These are phyloP conservation scores for Mycosphaerella arachidis DNA, from an alignment of 2,329 filamentous ascomycete species.

Conservation along the genomic window DNA sequence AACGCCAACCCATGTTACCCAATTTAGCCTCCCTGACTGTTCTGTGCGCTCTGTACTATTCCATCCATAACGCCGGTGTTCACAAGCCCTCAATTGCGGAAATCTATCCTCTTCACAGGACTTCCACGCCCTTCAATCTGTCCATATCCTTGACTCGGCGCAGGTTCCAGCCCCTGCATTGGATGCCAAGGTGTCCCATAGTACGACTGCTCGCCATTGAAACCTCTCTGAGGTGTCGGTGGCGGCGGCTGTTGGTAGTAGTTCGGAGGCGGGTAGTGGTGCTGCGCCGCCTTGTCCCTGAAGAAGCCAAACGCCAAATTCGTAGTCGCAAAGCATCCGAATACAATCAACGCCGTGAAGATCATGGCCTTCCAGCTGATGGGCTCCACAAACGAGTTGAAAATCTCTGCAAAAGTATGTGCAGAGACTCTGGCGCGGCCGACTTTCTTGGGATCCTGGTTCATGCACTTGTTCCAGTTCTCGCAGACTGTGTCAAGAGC, in stretches of 20 bases:
- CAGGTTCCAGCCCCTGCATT: conserved; percentile 27
- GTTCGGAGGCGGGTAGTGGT: conserved; percentile 20
- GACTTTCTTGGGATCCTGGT: conserved; percentile 70
- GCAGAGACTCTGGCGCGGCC: conserved; percentile 77
- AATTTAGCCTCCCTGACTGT: not conserved
- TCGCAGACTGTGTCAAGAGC: conserved; percentile 69
- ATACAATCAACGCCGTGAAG: conserved; percentile 46
- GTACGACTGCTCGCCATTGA: conserved; percentile 27
- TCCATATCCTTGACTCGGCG: conserved; percentile 28
- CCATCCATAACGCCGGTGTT: not conserved
- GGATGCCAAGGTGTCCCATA: conserved; percentile 31
- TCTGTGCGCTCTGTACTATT: not conserved
- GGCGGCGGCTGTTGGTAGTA: conserved; percentile 26
- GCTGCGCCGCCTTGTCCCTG: conserved; percentile 37
- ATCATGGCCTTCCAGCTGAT: conserved; percentile 79
- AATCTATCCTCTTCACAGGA: conserved; percentile 31
- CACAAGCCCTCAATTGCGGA: not conserved
- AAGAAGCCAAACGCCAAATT: conserved; percentile 59
- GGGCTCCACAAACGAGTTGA: conserved; percentile 88
- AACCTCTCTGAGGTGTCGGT: conserved; percentile 33
- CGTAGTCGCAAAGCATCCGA: conserved; percentile 52
- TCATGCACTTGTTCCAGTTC: conserved; percentile 85
- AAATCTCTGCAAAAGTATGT: conserved; percentile 83
- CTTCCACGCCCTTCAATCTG: conserved; percentile 32
- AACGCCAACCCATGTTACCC: not conserved